These are phyloP conservation scores for Epichloe aotearoae DNA, from an alignment of 2,329 filamentous ascomycete species.

Conservation along the genomic window DNA sequence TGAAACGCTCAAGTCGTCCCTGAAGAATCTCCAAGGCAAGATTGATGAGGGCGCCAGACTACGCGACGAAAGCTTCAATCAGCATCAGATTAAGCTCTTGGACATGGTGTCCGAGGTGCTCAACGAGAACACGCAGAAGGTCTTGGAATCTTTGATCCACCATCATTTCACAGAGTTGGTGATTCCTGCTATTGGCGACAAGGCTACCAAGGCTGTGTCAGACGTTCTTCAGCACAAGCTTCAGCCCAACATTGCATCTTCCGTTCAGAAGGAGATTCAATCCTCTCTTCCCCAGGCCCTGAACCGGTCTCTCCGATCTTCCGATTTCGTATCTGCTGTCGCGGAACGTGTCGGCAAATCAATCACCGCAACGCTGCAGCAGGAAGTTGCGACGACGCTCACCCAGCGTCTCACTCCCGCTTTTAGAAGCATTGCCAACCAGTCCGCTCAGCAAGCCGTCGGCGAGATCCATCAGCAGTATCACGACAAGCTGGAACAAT, in stretches of 20 bases:
- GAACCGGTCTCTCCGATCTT: constrained; percentile 46
- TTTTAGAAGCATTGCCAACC: constrained; percentile 49
- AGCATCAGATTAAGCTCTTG: constrained; percentile 40
- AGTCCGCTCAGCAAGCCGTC: constrained; percentile 54
- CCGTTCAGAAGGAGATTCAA: constrained; percentile 62
- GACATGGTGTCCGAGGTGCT: constrained; percentile 47
- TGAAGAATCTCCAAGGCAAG: constrained; percentile 48
- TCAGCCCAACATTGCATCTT: constrained; percentile 49
- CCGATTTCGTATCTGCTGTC: constrained; percentile 58
- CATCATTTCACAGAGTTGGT: constrained; percentile 63
- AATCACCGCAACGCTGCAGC: constrained; percentile 55
- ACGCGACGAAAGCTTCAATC: constrained; percentile 38
- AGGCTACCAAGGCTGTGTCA: constrained; percentile 54
- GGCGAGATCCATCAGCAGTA: constrained; percentile 54
- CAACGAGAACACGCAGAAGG: constrained; percentile 53
- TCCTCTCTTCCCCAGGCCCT: constrained; percentile 52
- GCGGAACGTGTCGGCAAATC: constrained; percentile 54
- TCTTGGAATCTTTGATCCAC: constrained; percentile 62
- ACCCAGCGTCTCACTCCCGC: constrained; percentile 52
- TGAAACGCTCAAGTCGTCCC: constrained; percentile 38
- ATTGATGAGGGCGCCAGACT: constrained; percentile 49
- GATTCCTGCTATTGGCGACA: constrained; percentile 58
- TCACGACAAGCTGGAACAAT: constrained; percentile 34
- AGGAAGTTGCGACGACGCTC: constrained; percentile 49
- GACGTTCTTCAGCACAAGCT: constrained; percentile 59